These are phyloP conservation scores for Zygotorulaspora chibaensis DNA, from an alignment of 805 yeast species.

Conservation along the genomic window DNA sequence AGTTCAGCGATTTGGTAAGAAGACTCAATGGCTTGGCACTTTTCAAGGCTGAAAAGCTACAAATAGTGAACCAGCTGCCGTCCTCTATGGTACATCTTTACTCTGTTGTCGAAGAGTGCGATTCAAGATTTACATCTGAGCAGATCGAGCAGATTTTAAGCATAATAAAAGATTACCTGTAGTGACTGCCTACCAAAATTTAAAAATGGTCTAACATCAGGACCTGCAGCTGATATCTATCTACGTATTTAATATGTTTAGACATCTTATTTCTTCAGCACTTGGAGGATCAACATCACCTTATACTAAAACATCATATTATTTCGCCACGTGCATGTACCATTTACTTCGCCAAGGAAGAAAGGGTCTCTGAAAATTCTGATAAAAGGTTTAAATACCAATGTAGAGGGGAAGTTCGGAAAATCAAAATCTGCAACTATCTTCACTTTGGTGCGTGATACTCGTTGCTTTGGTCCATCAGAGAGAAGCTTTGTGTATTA, in stretches of 20 bases:
- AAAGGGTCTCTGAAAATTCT: neutral
- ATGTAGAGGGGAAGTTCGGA: neutral
- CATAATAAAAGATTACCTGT: constrained; percentile 43
- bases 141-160: constrained; percentile 56
- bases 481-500: neutral
- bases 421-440: neutral
- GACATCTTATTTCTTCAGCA: no score
- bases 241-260: neutral
- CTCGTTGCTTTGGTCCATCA: neutral
- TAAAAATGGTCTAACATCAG: no score
- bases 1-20: constrained; percentile 30
- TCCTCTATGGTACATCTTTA: constrained; percentile 72
- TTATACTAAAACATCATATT: neutral
- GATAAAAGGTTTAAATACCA: neutral
- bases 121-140: constrained; percentile 70
- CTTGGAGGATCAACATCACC: no score
- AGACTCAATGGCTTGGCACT: constrained; percentile 43
- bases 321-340: constrained; percentile 40
- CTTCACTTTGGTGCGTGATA: neutral
- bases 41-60: constrained; percentile 79
- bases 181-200: neutral
- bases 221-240: no score
- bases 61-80: constrained; percentile 78
- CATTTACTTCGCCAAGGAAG: neutral
- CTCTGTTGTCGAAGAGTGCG: constrained; percentile 88